A percentile compares a stretch with the other conserved stretches of the same genome.
These are phyloP conservation scores for Termitomyces sp. DNA, from an alignment of 768 basidiomycete species.

Conservation along the genomic window DNA sequence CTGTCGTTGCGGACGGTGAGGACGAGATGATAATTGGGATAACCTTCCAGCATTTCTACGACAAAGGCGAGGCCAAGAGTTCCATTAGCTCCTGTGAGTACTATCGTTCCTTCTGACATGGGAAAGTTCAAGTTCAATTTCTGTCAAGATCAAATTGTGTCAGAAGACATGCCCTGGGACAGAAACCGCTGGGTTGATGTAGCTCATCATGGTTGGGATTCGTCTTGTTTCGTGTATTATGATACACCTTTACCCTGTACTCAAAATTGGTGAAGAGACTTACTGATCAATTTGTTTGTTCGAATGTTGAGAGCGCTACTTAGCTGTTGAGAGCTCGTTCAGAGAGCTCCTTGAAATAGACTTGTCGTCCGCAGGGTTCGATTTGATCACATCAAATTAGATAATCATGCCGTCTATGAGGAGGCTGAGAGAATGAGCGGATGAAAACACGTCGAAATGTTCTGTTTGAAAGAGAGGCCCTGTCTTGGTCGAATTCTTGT, in stretches of 20 bases:
- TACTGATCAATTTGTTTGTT: too few relatives aligned
- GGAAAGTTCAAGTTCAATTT: not conserved
- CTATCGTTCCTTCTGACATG: conserved; percentile 4
- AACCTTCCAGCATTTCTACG: not conserved
- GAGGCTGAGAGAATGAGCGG: too few relatives aligned
- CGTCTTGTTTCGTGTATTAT: not conserved
- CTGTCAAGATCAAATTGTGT: not conserved
- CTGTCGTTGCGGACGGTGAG: conserved; percentile 1
- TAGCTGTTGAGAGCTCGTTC: too few relatives aligned
- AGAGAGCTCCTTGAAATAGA: too few relatives aligned
- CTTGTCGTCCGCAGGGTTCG: too few relatives aligned
- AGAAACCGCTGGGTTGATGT: not conserved
- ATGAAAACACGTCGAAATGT: too few relatives aligned
- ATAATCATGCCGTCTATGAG: too few relatives aligned
- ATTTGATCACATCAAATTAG: too few relatives aligned
- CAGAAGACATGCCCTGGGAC: not conserved
- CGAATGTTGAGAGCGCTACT: too few relatives aligned
- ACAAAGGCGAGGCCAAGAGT: conserved; percentile 8
- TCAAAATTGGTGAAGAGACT: not conserved
- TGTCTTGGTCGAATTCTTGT: too few relatives aligned
- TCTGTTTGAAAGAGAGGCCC: too few relatives aligned
- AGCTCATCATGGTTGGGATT: not conserved
- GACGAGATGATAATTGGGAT: not conserved
- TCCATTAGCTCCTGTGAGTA: conserved; percentile 9
- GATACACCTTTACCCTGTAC: too few relatives aligned